These are phyloP conservation scores for Russula foetens DNA, from an alignment of 768 basidiomycete species.

Conservation along the genomic window DNA sequence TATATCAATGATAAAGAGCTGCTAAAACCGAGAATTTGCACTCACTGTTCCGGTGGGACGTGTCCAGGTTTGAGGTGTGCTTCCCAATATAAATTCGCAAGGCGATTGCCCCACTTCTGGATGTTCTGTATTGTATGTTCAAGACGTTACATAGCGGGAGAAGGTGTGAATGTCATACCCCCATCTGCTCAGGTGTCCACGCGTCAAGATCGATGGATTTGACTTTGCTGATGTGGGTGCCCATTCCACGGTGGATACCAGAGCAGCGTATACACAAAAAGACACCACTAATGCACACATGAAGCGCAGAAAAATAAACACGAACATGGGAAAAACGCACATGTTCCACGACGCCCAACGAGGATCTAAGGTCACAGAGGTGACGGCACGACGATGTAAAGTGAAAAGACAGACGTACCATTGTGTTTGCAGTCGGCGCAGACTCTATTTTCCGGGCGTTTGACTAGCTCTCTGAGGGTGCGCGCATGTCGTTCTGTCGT, in stretches of 20 bases:
- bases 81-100: conserved; percentile 96
- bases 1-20: background rate
- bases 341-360: conserved; percentile 98
- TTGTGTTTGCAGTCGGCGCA: conserved; percentile 97
- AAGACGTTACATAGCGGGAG: background rate
- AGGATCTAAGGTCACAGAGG: conserved; percentile 51
- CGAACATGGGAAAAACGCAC: conserved; percentile 36
- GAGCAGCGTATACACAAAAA: conserved; percentile 97
- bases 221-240: conserved; percentile 95
- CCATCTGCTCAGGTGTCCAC: conserved; percentile 98
- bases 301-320: conserved; percentile 1
- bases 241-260: conserved; percentile 95
- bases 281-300: conserved; percentile 52
- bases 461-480: conserved; percentile 80
- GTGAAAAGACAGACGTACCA: conserved; percentile 44
- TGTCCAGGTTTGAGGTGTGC: conserved; percentile 90
- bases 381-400: background rate
- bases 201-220: conserved; percentile 96
- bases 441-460: conserved; percentile 82
- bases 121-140: conserved; percentile 45
- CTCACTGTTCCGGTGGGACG: conserved; percentile 90
- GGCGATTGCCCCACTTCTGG: conserved; percentile 90
- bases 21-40: conserved; percentile 18
- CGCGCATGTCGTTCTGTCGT: conserved; percentile 74
- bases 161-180: conserved; percentile 36